Evolutionary conservation across 1,139 yeast genomes (phyloP).

Genomic region (Waltiozyma sp.): DNA sequence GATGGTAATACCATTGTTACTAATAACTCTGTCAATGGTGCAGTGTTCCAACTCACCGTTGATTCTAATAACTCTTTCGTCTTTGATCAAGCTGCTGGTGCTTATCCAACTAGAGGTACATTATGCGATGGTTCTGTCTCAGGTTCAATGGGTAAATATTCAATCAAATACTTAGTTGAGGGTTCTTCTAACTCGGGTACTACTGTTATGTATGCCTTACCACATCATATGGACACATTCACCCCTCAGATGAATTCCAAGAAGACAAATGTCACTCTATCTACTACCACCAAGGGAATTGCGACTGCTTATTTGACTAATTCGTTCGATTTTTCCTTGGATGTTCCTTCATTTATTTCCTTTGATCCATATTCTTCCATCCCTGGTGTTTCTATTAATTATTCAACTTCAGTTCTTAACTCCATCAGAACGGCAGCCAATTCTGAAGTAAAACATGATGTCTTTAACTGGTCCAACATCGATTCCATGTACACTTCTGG

Average conservation of each 20-base stretch:
- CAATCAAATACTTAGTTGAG: conserved; percentile 24
- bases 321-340: conserved; percentile 31
- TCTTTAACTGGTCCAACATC: conserved; percentile 45
- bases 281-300: conserved; percentile 58
- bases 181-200: conserved; percentile 27
- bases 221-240: conserved; percentile 54
- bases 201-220: conserved; percentile 42
- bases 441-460: conserved; percentile 43
- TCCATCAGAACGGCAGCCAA: not conserved
- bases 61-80: conserved; percentile 22
- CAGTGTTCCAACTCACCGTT: conserved; percentile 27
- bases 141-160: conserved; percentile 22
- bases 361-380: conserved; percentile 54
- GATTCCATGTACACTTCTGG: conserved; percentile 75
- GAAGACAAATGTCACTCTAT: conserved; percentile 32
- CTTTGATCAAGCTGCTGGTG: conserved; percentile 49
- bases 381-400: conserved; percentile 23
- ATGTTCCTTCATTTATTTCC: conserved; percentile 38
- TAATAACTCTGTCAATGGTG: conserved; percentile 23
- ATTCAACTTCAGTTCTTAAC: conserved; percentile 6
- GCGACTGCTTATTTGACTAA: conserved; percentile 50
- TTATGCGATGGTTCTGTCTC: conserved; percentile 17
- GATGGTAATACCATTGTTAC: conserved; percentile 48
- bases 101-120: conserved; percentile 27
- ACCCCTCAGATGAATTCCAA: conserved; percentile 13